A percentile compares a stretch with the other conserved stretches of the same genome.
Evolutionary conservation across 2,329 filamentous ascomycete genomes (phyloP).

Genomic region (Penicillium freii): DNA sequence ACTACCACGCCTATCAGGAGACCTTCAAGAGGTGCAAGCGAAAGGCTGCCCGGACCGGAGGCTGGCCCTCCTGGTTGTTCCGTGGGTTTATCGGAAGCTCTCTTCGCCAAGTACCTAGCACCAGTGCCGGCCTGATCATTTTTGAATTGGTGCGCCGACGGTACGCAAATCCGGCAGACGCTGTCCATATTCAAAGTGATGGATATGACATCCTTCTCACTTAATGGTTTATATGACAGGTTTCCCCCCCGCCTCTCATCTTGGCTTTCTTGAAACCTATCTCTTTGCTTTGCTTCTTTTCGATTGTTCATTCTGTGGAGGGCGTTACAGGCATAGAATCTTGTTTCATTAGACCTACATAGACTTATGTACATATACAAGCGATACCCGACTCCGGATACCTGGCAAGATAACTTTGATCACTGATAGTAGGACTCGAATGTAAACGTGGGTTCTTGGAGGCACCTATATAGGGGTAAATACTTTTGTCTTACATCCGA

Average conservation of each 20-base stretch:
- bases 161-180: conserved; percentile 55
- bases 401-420: not conserved
- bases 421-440: not conserved
- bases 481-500: not conserved
- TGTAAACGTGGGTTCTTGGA: not conserved
- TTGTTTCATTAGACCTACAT: not conserved
- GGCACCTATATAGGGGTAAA: not conserved
- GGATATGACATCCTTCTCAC: conserved; percentile 61
- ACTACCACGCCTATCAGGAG: conserved; percentile 61
- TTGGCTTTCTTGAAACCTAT: not conserved
- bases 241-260: not conserved
- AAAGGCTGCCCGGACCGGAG: conserved; percentile 51
- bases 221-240: conserved; percentile 24
- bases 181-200: conserved; percentile 56
- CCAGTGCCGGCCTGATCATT: conserved; percentile 62
- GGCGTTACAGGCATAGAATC: not conserved
- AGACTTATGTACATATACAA: not conserved
- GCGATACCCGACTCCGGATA: not conserved
- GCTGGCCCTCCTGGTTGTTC: conserved; percentile 58
- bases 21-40: conserved; percentile 56
- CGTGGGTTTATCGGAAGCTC: conserved; percentile 57
- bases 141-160: conserved; percentile 63
- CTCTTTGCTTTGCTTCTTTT: not conserved
- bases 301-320: not conserved
- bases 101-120: conserved; percentile 61